Evolutionary conservation across 2,329 filamentous ascomycete species (phyloP).

Genomic region (Trichoderma polysporum): DNA sequence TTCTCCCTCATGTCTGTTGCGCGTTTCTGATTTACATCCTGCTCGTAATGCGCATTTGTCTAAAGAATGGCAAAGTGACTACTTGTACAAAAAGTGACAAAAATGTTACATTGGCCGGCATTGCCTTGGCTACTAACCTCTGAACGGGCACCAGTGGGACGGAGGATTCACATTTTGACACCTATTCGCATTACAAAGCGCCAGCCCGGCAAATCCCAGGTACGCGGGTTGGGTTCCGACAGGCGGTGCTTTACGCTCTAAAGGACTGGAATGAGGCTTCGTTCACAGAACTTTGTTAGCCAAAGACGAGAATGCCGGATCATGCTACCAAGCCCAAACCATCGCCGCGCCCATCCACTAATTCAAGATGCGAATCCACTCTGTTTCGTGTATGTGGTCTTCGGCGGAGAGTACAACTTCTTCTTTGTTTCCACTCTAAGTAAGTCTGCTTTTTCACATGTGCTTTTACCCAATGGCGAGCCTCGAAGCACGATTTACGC

Average conservation of each 20-base stretch:
- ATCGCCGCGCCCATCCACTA: constrained; percentile 8
- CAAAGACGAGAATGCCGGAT: not conserved
- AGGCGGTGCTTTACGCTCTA: not conserved
- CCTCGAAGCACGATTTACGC: not conserved
- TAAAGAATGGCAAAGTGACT: not conserved
- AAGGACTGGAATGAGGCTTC: not conserved
- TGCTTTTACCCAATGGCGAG: not conserved
- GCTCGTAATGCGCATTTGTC: not conserved
- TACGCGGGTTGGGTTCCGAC: not conserved
- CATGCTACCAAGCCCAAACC: constrained; percentile 3
- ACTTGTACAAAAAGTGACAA: not conserved
- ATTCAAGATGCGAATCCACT: constrained; percentile 14
- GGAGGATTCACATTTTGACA: not conserved
- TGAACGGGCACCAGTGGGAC: not conserved
- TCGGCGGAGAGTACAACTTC: constrained; percentile 3
- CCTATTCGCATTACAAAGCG: not conserved
- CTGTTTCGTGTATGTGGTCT: constrained; percentile 19
- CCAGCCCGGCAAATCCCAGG: not conserved
- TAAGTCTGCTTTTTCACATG: constrained; percentile 3
- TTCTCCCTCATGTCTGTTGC: not conserved
- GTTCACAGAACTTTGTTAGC: constrained; percentile 2
- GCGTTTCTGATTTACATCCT: constrained; percentile 1
- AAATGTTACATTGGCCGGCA: not conserved
- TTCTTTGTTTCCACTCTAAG: not conserved
- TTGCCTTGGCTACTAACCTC: not conserved